A percentile compares a stretch with the other conserved stretches of the same genome.
Evolutionary conservation across 2,329 filamentous ascomycete species (phyloP).

Genomic region (Beauveria pseudobassiana): DNA sequence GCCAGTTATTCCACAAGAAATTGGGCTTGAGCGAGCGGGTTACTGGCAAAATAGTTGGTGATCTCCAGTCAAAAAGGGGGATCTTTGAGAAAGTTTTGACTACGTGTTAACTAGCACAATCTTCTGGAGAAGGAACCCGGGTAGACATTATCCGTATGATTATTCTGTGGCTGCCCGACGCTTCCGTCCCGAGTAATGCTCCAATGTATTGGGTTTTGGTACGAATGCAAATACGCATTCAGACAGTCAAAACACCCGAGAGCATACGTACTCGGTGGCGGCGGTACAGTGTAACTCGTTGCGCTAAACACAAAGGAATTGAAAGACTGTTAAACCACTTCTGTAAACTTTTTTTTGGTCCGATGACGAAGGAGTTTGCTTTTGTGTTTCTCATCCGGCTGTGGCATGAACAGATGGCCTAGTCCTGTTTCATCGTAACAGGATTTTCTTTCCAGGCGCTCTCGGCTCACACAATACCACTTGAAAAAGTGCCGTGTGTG

Average conservation of each 20-base stretch:
- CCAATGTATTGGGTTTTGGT: slow-evolving; percentile 7
- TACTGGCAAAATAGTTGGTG: too few species aligned
- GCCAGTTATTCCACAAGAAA: background rate
- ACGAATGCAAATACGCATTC: background rate
- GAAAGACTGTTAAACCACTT: background rate
- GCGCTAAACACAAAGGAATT: background rate
- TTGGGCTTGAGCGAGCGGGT: too few species aligned
- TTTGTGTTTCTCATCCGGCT: background rate
- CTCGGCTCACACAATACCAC: too few species aligned
- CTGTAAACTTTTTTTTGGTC: background rate
- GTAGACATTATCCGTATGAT: background rate
- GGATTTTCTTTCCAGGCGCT: too few species aligned
- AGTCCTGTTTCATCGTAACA: background rate
- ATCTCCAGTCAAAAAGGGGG: too few species aligned
- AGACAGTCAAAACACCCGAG: background rate
- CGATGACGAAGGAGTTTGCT: background rate
- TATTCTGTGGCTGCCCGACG: background rate
- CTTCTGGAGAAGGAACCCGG: background rate
- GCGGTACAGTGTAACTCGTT: background rate
- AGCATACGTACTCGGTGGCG: background rate
- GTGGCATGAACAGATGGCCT: background rate
- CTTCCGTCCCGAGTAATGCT: background rate
- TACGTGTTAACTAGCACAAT: background rate
- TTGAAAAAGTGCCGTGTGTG: background rate
- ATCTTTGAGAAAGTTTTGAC: too few species aligned